Percentiles rank a stretch among this genome's conserved stretches.
Conservation (phyloP, 2,329 filamentous ascomycete genomes). For the Nemania serpens region DNA sequence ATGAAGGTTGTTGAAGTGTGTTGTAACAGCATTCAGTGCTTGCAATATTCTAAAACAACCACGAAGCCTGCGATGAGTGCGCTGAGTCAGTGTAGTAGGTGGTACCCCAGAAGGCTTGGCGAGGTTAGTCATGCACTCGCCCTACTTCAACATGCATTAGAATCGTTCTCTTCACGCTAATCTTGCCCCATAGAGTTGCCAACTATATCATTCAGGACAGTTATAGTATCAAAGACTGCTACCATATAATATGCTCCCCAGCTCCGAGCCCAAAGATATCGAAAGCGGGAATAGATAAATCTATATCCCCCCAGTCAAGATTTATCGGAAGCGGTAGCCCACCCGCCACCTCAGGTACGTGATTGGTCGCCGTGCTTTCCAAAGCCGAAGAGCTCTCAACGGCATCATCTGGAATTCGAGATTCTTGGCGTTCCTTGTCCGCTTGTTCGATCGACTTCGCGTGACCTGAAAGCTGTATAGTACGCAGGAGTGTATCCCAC, state of each 20-base stretch:
- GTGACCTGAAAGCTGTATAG: background rate
- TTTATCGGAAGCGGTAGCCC: conserved; percentile 9
- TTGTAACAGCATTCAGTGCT: too few relatives aligned
- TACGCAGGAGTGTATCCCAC: conserved; percentile 16
- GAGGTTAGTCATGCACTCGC: too few relatives aligned
- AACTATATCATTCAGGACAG: too few relatives aligned
- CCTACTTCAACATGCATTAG: too few relatives aligned
- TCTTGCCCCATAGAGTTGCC: too few relatives aligned
- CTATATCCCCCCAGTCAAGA: conserved; percentile 19
- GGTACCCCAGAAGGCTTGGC: too few relatives aligned
- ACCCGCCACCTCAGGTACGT: background rate
- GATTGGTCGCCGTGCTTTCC: background rate
- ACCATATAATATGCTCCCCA: conserved; percentile 19
- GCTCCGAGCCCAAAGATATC: conserved; percentile 20
- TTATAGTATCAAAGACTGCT: background rate
- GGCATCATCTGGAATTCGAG: background rate
- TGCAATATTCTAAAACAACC: too few relatives aligned
- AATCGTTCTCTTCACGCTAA: too few relatives aligned
- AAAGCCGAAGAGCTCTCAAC: background rate
- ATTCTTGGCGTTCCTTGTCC: background rate
- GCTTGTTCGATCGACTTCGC: background rate
- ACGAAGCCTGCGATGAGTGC: too few relatives aligned
- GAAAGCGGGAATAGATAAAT: conserved; percentile 9
- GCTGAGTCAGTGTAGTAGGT: too few relatives aligned
- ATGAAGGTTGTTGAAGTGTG: too few relatives aligned